These are phyloP conservation scores for Colletotrichum sp. DNA, from an alignment of 2,329 filamentous ascomycete genomes.

Conservation along the genomic window DNA sequence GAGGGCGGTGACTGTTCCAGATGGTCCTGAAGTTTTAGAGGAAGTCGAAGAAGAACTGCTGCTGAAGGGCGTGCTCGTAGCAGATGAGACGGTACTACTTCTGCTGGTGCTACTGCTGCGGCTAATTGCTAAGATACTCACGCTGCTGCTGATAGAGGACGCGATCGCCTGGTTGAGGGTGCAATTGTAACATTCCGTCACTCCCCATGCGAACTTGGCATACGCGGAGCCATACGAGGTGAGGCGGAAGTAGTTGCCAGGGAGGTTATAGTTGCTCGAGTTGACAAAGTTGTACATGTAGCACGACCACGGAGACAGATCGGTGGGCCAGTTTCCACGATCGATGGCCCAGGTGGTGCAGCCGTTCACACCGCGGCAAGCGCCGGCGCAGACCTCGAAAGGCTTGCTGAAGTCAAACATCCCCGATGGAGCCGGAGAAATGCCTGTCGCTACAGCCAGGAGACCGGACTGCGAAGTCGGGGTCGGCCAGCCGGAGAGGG, in stretches of 20 bases:
- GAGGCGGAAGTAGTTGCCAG: background rate
- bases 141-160: background rate
- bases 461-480: background rate
- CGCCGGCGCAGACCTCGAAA: background rate
- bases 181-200: background rate
- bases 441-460: background rate
- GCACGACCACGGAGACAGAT: background rate
- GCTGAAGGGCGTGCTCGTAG: background rate
- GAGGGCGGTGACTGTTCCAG: background rate
- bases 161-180: background rate
- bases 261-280: background rate
- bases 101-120: background rate
- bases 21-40: background rate
- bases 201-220: background rate
- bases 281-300: background rate
- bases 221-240: background rate
- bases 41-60: background rate
- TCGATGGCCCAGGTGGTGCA: background rate
- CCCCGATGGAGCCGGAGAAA: background rate
- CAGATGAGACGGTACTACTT: background rate
- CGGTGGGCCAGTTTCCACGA: background rate
- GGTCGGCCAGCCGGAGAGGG: slow-evolving; percentile 2
- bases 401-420: background rate
- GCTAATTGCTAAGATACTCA: background rate
- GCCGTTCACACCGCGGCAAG: background rate